Conservation (phyloP, 2,329 filamentous ascomycete species). For the Leptographium procerum region DNA sequence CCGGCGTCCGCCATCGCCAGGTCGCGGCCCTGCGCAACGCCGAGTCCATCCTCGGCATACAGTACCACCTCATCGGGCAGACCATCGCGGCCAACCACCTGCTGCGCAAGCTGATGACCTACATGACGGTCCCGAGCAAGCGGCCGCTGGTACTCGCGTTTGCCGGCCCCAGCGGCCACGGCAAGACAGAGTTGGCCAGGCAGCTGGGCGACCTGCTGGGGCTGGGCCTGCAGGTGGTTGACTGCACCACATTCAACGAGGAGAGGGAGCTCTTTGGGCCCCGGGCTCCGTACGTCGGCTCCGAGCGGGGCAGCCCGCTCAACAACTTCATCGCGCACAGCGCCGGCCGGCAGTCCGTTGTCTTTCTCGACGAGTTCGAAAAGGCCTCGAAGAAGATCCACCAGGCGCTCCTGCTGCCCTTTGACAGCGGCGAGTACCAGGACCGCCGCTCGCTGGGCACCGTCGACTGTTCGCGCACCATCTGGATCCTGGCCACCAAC, state of each 20-base stretch:
- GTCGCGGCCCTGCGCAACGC: constrained; percentile 1
- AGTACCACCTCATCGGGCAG: constrained; percentile 5
- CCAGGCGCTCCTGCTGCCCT: constrained; percentile 6
- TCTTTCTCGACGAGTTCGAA: constrained; percentile 10
- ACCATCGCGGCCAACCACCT: constrained; percentile 3
- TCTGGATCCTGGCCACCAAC: constrained; percentile 10
- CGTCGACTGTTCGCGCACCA: constrained; percentile 7
- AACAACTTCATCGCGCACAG: constrained; percentile 6
- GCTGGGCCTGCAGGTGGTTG: constrained; percentile 5
- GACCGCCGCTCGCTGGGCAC: constrained; percentile 1
- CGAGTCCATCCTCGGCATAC: constrained; percentile 2
- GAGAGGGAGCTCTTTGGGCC: constrained; percentile 8
- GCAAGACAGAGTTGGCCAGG: constrained; percentile 9
- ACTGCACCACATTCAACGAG: constrained; percentile 7
- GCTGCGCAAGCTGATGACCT: constrained; percentile 6
- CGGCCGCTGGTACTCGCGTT: constrained; percentile 8
- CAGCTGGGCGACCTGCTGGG: constrained; percentile 4
- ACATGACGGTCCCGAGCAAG: constrained; percentile 1
- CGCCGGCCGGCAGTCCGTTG: background rate
- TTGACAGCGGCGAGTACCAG: constrained; percentile 8
- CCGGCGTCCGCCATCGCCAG: constrained; percentile 5
- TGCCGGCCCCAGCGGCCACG: constrained; percentile 9
- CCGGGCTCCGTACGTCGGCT: constrained; percentile 5
- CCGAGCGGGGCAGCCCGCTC: constrained; percentile 4
- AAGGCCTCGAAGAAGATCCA: constrained; percentile 5